Evolutionary conservation across 108 stramenopile genomes (phyloP).

Genomic region (Nitzschia sp.): DNA sequence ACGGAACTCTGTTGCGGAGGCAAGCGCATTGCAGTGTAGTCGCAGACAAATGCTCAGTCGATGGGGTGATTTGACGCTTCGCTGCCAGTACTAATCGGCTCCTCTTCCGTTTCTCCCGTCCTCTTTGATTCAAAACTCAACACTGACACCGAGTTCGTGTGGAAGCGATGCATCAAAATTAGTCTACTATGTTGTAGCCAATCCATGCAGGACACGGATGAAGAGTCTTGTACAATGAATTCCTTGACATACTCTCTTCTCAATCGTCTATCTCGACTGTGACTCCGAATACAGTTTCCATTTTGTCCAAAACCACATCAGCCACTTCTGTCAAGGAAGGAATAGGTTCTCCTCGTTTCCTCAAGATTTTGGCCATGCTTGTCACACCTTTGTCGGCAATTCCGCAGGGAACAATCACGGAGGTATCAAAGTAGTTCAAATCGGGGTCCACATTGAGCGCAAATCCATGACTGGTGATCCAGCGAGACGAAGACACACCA

Average conservation of each 20-base stretch:
- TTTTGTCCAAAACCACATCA: conserved; percentile 23
- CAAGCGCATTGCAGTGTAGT: too few species aligned
- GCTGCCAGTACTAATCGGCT: too few species aligned
- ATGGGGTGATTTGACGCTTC: too few species aligned
- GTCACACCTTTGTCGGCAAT: conserved; percentile 83
- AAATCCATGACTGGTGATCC: conserved; percentile 98
- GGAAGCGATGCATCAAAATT: too few species aligned
- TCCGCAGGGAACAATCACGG: conserved; percentile 73
- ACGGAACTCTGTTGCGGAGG: too few species aligned
- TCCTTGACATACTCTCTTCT: background rate
- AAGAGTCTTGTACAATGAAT: too few species aligned
- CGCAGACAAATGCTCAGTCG: too few species aligned
- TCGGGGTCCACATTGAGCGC: conserved; percentile 93
- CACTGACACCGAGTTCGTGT: too few species aligned
- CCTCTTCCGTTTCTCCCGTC: too few species aligned
- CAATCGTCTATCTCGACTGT: background rate
- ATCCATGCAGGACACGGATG: too few species aligned
- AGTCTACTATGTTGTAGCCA: too few species aligned
- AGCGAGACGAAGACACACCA: conserved; percentile 86
- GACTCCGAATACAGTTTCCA: conserved; percentile 43
- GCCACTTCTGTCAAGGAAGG: conserved; percentile 39
- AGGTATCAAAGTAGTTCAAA: conserved; percentile 74
- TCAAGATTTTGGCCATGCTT: conserved; percentile 58
- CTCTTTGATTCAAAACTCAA: background rate
- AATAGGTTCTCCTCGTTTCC: conserved; percentile 29